Base-by-base conservation (phyloP, 805 yeast species). In the Metschnikowia lachancei region DNA sequence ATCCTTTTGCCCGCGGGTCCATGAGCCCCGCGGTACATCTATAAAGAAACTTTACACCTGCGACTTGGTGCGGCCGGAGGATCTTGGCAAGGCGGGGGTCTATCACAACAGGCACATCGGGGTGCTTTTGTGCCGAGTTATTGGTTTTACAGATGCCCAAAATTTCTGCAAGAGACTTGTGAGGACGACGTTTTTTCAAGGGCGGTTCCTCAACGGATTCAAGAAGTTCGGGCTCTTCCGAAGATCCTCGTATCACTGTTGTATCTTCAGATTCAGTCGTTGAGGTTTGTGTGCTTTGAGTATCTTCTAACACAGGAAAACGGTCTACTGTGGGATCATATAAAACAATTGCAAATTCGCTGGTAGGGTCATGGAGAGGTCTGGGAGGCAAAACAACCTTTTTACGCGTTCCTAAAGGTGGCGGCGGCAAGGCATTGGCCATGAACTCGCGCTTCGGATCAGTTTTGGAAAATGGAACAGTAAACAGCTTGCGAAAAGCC, bases 61-160 rank as follows among this genome's bases (percentile, higher is more conserved):
- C 95, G 4, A 94, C 83, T 64, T 94, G 99, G 72, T 94, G 99
- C 0, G 99, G 99, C 54, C 99, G 78, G 39, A 94, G 71, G 36
- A 88, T 83, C 60, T 86, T 87, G 18, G 94, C 81, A 29, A 94
- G 70, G 48, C 76, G 78, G 0, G 99, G 99, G 63, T 94, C 99
- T 39, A 94, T 86, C 0, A 94, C 97, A 7, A 94, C 98, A 0
- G 99, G 96, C 8, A 94, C 97, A 59, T 87, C 83, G 0, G 96
- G 88, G 54, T 79, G 82, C 52, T 75, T 80, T 49, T 69, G 72
- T 26, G 66, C 58, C 17, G 70, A 67, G 20, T 76, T 82, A 0
- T 81, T 77, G 32, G 72, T 69, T 34, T 69, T 72, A 5, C 76
- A 68, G 18, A 88, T 81, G 0, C 97, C 97, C 35, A 94, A 70